Percentiles rank a stretch among this genome's conserved stretches.
These are phyloP conservation scores for Wallemia hederae DNA, from an alignment of 1,284 basidiomycete genomes.

Conservation along the genomic window DNA sequence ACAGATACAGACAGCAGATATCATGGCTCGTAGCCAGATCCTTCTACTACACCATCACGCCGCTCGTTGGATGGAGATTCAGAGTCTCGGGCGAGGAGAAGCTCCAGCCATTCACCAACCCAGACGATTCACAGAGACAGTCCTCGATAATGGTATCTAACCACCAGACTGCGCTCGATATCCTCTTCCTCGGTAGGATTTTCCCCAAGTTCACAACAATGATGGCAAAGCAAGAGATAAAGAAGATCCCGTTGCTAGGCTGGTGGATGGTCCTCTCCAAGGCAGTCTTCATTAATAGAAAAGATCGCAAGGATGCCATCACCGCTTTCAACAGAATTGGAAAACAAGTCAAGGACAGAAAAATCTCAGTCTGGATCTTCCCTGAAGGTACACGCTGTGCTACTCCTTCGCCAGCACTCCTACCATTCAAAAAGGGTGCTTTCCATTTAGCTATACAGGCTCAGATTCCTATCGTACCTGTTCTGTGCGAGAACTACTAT, in stretches of 20 bases:
- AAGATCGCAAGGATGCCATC: constrained; percentile 43
- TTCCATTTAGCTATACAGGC: constrained; percentile 78
- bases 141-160: constrained; percentile 60
- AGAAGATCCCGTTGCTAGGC: constrained; percentile 57
- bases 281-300: constrained; percentile 77
- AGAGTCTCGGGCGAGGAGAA: constrained; percentile 44
- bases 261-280: constrained; percentile 75
- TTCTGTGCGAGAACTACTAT: constrained; percentile 87
- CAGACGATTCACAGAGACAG: constrained; percentile 13
- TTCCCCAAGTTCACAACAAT: constrained; percentile 61
- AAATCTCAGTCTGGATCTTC: constrained; percentile 61
- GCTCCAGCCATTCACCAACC: constrained; percentile 19
- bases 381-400: constrained; percentile 69
- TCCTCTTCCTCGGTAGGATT: constrained; percentile 54
- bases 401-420: constrained; percentile 31
- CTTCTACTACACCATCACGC: constrained; percentile 45
- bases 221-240: constrained; percentile 77
- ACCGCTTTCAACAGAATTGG: constrained; percentile 48
- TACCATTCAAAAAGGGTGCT: constrained; percentile 91
- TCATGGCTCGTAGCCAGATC: constrained; percentile 57
- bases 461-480: constrained; percentile 52
- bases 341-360: constrained; percentile 42
- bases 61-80: constrained; percentile 36
- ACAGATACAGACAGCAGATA: constrained; percentile 36
- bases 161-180: constrained; percentile 78